These are phyloP conservation scores for Lithocarpus polystachyus DNA, from an alignment of 306 rosid species.

Conservation along the genomic window DNA sequence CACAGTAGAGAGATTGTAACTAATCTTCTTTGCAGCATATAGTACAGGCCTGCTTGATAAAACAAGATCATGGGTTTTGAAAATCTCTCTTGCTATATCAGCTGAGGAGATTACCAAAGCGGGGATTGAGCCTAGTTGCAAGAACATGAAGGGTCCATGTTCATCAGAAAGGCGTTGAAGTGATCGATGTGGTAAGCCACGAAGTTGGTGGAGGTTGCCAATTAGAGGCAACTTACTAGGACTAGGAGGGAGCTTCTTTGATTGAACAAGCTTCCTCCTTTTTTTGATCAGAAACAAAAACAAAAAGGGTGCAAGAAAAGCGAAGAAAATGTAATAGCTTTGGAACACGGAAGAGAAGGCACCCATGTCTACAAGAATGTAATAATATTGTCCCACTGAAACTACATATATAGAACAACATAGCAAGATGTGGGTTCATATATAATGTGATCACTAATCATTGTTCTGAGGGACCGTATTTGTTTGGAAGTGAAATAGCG, in stretches of 20 bases:
- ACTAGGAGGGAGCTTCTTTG: slow-evolving; percentile 35
- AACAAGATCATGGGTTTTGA: slow-evolving; percentile 43
- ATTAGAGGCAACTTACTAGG: slow-evolving; percentile 43
- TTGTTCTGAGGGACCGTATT: rapidly evolving
- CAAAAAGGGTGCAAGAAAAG: slow-evolving; percentile 11
- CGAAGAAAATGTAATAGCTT: neutral
- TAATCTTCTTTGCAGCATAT: slow-evolving; percentile 17
- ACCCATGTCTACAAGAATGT: neutral
- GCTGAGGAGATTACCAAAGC: slow-evolving; percentile 48
- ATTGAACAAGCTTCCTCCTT: neutral
- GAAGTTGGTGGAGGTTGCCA: slow-evolving; percentile 52
- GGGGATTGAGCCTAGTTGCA: slow-evolving; percentile 43
- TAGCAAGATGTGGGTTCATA: no score
- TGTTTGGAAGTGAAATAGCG: no score
- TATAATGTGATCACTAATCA: no score
- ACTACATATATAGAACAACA: neutral
- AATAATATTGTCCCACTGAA: neutral
- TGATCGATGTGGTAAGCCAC: slow-evolving; percentile 29
- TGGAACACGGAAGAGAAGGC: neutral
- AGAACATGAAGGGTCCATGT: slow-evolving; percentile 49
- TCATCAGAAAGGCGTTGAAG: slow-evolving; percentile 23
- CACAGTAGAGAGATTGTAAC: slow-evolving; percentile 21
- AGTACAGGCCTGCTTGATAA: slow-evolving; percentile 39
- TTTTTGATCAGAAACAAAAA: neutral
- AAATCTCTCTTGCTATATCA: slow-evolving; percentile 30